Conservation (phyloP, 306 rosid genomes). For the Lathyrus tuberosus region DNA sequence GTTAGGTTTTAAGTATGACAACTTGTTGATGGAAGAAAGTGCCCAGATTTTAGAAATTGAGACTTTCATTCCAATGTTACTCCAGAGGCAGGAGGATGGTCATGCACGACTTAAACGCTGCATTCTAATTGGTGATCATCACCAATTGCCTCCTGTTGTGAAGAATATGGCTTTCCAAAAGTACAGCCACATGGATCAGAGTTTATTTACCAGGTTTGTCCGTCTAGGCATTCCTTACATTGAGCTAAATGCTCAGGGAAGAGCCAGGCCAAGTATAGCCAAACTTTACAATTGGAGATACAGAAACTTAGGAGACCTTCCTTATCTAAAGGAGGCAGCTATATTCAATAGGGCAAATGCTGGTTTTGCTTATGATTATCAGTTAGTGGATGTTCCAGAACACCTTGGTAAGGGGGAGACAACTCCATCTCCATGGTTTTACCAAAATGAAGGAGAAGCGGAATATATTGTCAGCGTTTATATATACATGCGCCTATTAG, state of each 20-base stretch:
- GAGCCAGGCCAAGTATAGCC: slow-evolving; percentile 96
- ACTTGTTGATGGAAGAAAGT: slow-evolving; percentile 99
- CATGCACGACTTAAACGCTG: slow-evolving; percentile 97
- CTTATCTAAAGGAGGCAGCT: slow-evolving; percentile 67
- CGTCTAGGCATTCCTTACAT: slow-evolving; percentile 97
- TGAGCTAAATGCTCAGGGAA: slow-evolving; percentile 99
- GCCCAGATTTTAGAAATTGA: slow-evolving; percentile 98
- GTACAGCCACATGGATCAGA: slow-evolving; percentile 99
- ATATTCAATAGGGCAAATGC: slow-evolving; percentile 79
- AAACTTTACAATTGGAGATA: slow-evolving; percentile 94
- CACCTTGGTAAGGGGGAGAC: slow-evolving; percentile 89
- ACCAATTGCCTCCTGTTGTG: slow-evolving; percentile 98
- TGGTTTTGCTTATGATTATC: slow-evolving; percentile 96
- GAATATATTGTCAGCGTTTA: slow-evolving; percentile 94
- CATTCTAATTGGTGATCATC: slow-evolving; percentile 96
- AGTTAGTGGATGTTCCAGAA: slow-evolving; percentile 92
- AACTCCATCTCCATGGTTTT: slow-evolving; percentile 98
- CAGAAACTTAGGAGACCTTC: slow-evolving; percentile 95
- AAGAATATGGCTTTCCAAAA: slow-evolving; percentile 99
- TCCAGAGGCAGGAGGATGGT: slow-evolving; percentile 99
- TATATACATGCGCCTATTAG: slow-evolving; percentile 89
- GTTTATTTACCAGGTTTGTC: slow-evolving; percentile 94
- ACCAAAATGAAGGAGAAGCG: slow-evolving; percentile 97
- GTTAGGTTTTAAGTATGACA: slow-evolving; percentile 98
- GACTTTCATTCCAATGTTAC: slow-evolving; percentile 97